Evolutionary conservation across 108 stramenopile species (phyloP), one percentile per base, ranked within the genome.

Genomic region (Chaetoceros muelleri): DNA sequence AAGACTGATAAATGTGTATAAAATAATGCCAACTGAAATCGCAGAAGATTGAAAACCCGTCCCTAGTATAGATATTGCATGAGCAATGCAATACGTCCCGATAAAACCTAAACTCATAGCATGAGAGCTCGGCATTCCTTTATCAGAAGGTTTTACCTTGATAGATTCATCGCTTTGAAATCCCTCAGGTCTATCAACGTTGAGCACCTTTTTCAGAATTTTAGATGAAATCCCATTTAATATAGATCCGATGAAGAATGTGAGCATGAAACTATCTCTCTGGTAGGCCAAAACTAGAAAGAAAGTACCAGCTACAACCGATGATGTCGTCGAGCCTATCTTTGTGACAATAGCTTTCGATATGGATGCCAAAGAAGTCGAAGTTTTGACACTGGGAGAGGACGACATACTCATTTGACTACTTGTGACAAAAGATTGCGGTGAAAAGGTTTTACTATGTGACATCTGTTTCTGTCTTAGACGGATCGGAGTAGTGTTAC

Each of bases 101-200:
- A 92, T 87, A 51, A 92, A 92, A 2, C 84, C 85, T 28, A 92
- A 64, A 61, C 80, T 81, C 85, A 87, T 92, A n/a, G 84, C 90
- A 61, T 92, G 90, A 24, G 81, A 83, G 2, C 70, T 72, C 3
- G 89, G 89, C 89, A 82, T 82, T 0, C 90, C 90, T 22, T 73
- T 73, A 64, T 92, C 90, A 58, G 78, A 82, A 1, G 90, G 90
- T 53, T 81, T 74, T 8, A 74, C 30, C 54, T 55, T 72, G 24
- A 76, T 61, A 19, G 44, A 46, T 40, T 55, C 34, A 40, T 24
- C 60, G 30, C 21, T 23, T 48, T 28, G 47, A 60, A 48, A 8
- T 34, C 44, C 53, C 3, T 44, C 21, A 1, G 87, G 87, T 53
- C 87, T 74, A 26, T 76, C 70, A 51, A 82, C 79, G 30, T 81